Base-by-base conservation (phyloP, 2,329 filamentous ascomycete genomes). In the Fusarium oxysporum region DNA sequence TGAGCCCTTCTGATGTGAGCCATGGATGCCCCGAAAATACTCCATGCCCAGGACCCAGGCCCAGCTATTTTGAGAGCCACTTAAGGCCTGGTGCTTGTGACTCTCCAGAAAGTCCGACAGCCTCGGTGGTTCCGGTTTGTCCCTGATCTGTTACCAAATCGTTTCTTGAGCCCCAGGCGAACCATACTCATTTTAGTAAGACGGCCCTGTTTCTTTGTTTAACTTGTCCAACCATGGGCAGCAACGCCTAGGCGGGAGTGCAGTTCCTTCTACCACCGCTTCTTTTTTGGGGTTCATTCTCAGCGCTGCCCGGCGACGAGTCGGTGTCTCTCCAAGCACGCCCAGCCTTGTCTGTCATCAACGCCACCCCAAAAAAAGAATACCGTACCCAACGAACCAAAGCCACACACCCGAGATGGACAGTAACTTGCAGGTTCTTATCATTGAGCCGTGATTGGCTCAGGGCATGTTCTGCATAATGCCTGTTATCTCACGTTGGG, bases 391-490 rank as follows among this genome's bases (percentile, higher is more conserved):
- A 71, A 76, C 51, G 59, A 57, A 62, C 30, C 57, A 63, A 65
- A 65, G 65, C 63, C 63, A 68, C 63, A 67, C 64, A 69, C 51
- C 70, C 62, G 44, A 45, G 40, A 45, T 30, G 32, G 23, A 37
- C 32, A 38, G 33, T 25, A 50, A 30, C 32, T 57, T 65, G 71
- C 65, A 74, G 30, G 57, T 62, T 73, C 79, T 81, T 81, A 81
- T 81, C 79, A 76, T 66, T 57, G 65, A 51, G 11, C 45, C 35
- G 16, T 76, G 72, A 81, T 81, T 81, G 79, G 79, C 57, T 47
- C 23, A 9, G 9, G 11, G 17, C 50, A 75, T 76, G 78, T 70
- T 76, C 79, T 79, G 77, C 79, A 81, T 81, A 80, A 81, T 81
- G 79, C 74, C 67, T 75, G 79, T 79, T 77, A 77, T 77, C 74